A percentile compares a stretch with the other conserved stretches of the same genome.
Evolutionary conservation across 2,329 filamentous ascomycete genomes (phyloP).

Genomic region (Botrytis cinerea): DNA sequence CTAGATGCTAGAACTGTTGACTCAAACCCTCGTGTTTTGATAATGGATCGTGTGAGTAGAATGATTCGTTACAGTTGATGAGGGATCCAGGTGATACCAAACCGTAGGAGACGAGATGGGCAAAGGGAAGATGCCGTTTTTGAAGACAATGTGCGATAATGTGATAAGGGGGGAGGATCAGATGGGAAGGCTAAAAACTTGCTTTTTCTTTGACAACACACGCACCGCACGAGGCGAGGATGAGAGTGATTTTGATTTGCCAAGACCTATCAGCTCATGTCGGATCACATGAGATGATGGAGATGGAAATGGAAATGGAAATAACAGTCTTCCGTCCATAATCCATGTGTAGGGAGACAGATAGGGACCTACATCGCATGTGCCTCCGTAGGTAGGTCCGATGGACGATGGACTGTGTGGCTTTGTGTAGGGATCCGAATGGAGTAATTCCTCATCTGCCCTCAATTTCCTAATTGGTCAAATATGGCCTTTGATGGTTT

Average conservation of each 20-base stretch:
- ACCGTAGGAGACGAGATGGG: neutral
- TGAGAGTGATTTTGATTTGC: neutral
- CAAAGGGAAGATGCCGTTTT: neutral
- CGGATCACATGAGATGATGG: neutral
- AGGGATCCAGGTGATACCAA: neutral
- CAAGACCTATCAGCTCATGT: neutral
- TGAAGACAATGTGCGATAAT: neutral
- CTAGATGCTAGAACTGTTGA: slow-evolving; percentile 2
- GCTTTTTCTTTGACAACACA: neutral
- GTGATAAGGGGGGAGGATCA: neutral
- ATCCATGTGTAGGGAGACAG: too few species aligned
- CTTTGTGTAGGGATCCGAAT: neutral
- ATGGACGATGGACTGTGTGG: neutral
- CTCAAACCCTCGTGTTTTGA: neutral
- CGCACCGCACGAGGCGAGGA: neutral
- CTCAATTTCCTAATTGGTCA: neutral
- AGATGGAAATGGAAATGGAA: too few species aligned
- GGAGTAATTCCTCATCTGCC: neutral
- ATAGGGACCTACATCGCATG: too few species aligned
- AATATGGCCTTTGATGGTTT: neutral
- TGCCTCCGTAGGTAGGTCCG: too few species aligned
- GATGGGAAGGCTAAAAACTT: neutral
- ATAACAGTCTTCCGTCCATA: neutral
- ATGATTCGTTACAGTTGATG: neutral
- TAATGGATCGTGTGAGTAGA: neutral